Percentiles rank a stretch among this genome's conserved stretches.
Evolutionary conservation across 2,329 filamentous ascomycete species (phyloP).

Genomic region (Neobulgaria alba): DNA sequence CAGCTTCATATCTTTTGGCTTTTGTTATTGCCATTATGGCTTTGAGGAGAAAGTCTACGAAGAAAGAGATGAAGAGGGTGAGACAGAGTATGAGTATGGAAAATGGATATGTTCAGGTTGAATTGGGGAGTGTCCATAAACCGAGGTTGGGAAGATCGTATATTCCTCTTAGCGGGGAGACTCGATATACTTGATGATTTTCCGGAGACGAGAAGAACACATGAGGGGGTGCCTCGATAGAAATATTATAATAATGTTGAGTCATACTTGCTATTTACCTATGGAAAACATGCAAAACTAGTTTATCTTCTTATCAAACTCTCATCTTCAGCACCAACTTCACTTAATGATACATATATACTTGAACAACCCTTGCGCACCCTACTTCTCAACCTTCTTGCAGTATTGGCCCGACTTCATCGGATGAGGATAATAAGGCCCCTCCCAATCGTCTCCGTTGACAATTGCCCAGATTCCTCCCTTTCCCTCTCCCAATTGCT

Average conservation of each 20-base stretch:
- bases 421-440: background rate
- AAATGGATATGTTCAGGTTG: constrained; percentile 3
- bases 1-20: constrained; percentile 11
- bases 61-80: constrained; percentile 15
- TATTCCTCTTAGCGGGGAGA: constrained; percentile 1
- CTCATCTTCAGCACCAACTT: no score
- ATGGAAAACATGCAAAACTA: no score
- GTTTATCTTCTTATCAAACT: no score
- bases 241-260: no score
- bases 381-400: no score
- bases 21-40: constrained; percentile 12
- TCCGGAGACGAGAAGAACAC: no score
- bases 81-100: constrained; percentile 12
- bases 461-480: constrained; percentile 2
- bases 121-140: background rate
- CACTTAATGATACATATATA: no score
- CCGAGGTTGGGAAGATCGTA: constrained; percentile 2
- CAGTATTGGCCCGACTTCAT: background rate
- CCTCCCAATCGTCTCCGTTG: background rate
- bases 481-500: constrained; percentile 18
- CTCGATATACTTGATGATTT: no score
- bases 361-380: no score
- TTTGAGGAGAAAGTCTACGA: constrained; percentile 5
- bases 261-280: no score
- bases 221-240: no score